Base-by-base conservation (phyloP, 768 basidiomycete species). In the Trametes coccinea region DNA sequence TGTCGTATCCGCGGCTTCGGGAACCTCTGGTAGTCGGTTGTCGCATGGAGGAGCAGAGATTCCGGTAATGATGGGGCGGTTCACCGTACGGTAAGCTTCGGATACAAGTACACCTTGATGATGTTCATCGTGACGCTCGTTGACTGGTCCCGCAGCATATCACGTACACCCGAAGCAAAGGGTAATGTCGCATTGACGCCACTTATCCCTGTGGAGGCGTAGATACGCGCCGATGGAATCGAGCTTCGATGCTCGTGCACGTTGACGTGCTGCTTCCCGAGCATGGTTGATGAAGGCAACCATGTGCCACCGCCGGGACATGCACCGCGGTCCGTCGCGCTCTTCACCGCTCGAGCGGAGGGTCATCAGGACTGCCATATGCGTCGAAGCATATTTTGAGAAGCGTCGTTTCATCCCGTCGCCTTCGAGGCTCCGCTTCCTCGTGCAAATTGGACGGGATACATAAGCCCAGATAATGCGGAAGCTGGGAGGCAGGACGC, bases 261-360 rank as follows among this genome's bases (percentile, higher is more conserved):
- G 43, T 48, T 56, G 60, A 51, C 50, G 50, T 14, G 5, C 52
- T 33, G 44, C 55, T 62, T 62, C 61, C 30, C 8, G 8, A 46
- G 44, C 54, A 49, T 47, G 50, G 48, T 27, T 46, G 9, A 29
- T 22, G 40, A 29, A 48, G 11, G 22, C 45, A 17, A 16, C 56
- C 62, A 63, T 63, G 62, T 55, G 62, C 52, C 56, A 1, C 31
- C 14, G 30, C 14, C 7, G 5, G 4, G 14, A 27, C 46, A 47
- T 49, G 39, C 53, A 3, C 53, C 47, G 62, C 62, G 40, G 56
- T 51, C 56, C 57, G 52, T 63, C 53, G 57, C 41, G 31, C 41
- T 46, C 51, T 54, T 16, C 46, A 39, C 52, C 51, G 45, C 57
- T 53, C 56, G 29, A 22, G 22, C 22, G 22, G 13, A 43, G 49